phyloP scores from a whole-genome alignment of 2,329 filamentous ascomycete genomes.

The Penicillium fuscoglaucum region DNA sequence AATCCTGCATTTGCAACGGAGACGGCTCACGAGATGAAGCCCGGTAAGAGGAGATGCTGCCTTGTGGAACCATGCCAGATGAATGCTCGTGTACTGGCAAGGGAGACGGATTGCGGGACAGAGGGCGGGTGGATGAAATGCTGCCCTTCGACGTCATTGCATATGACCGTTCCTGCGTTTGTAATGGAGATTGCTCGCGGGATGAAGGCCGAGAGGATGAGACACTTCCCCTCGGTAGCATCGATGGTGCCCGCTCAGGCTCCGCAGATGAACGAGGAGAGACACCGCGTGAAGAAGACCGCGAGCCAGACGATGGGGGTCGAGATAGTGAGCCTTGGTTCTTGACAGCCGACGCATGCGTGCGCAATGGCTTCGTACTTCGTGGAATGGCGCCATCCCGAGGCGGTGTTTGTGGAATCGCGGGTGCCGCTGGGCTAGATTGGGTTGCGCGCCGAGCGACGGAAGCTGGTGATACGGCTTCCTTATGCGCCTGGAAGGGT shows the following conservation, averaged over 20 bases:
- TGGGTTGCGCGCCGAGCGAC: constrained; percentile 32
- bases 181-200: constrained; percentile 27
- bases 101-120: constrained; percentile 12
- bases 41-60: constrained; percentile 7
- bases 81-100: constrained; percentile 4
- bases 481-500: constrained; percentile 64
- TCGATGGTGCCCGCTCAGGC: constrained; percentile 21
- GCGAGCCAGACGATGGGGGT: constrained; percentile 35
- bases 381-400: constrained; percentile 36
- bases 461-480: constrained; percentile 45
- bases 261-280: constrained; percentile 30
- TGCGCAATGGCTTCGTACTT: constrained; percentile 37
- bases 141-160: constrained; percentile 16
- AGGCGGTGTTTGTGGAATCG: constrained; percentile 39
- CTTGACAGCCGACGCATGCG: constrained; percentile 41
- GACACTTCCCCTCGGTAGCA: constrained; percentile 18
- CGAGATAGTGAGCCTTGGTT: constrained; percentile 39
- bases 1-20: constrained; percentile 11
- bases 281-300: constrained; percentile 29
- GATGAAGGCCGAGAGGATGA: constrained; percentile 29
- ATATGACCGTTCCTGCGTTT: constrained; percentile 12
- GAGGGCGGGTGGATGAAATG: constrained; percentile 18
- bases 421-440: constrained; percentile 39
- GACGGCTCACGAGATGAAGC: constrained; percentile 15
- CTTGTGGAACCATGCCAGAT: constrained; percentile 6